Base-by-base conservation (phyloP, 2,329 filamentous ascomycete species). In the Seiridium unicorne region DNA sequence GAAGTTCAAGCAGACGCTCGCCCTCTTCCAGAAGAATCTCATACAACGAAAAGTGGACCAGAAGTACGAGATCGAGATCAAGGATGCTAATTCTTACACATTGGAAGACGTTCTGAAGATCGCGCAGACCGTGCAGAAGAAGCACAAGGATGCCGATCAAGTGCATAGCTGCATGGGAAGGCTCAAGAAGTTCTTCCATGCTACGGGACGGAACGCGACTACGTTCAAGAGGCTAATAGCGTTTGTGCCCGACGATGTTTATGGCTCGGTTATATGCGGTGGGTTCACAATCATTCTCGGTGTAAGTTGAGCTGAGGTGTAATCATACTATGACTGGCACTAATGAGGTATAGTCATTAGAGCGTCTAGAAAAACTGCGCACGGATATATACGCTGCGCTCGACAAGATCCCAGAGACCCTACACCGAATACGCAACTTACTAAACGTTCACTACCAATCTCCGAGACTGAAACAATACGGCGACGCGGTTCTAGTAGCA, bases 251-350 rank as follows among this genome's bases (percentile, higher is more conserved):
- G 58, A 56, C 35, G 63, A 65, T 31, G 57, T 35, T 3, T 65
- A 65, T 11, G 61, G 63, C 3, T 62, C 63, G 18, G 47, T 55
- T 2, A 65, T 65, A 35, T 64, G 63, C 38, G 62, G 63, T 5
- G 63, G 63, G 3, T 65, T 65, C n/a, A 61, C 63, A 1, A 18
- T 64, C 5, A 64, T 64, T 35, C 51, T 65, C 42, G 51, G 49
- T 9, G 62, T 65, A 62, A 31, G 51, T 10, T 26, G 18, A 26
- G 18, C 2, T 26, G 18, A 26, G 18, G 18, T 26, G 18, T 26
- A 26, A 26, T 26, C 1, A 26, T 26, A 26, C 18, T 26, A 26
- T 26, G 1, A 26, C 18, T 3, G 26, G 11, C 32, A 48, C 49
- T 53, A 26, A 54, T 54, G 51, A n/a, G 10, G 8, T n/a, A 2